Percentiles rank a stretch among this genome's conserved stretches.
phyloP scores from a whole-genome alignment of 768 basidiomycete species.

The Amanita polypyramis region DNA sequence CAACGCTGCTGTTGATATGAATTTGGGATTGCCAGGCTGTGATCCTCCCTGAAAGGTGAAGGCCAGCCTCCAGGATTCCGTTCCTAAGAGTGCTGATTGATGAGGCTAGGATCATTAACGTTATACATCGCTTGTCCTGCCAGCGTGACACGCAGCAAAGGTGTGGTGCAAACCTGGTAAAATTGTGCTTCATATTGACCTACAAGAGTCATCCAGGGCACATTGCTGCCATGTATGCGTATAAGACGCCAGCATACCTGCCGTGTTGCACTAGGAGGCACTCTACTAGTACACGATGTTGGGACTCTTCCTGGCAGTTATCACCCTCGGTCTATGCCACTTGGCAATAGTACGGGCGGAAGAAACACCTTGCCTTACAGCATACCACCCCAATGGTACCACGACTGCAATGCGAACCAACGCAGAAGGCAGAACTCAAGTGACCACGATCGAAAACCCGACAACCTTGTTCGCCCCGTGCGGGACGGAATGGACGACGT shows the following conservation, averaged over 20 bases:
- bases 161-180: background rate
- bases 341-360: background rate
- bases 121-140: too few relatives aligned
- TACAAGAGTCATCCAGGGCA: background rate
- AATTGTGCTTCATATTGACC: background rate
- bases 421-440: background rate
- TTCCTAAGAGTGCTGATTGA: too few relatives aligned
- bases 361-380: background rate
- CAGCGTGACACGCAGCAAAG: background rate
- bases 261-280: background rate
- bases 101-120: too few relatives aligned
- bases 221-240: background rate
- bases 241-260: background rate
- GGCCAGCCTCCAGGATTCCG: too few relatives aligned
- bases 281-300: constrained; percentile 1
- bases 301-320: background rate
- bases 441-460: background rate
- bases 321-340: background rate
- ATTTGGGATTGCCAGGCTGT: too few relatives aligned
- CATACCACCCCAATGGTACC: background rate
- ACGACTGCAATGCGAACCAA: background rate
- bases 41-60: too few relatives aligned
- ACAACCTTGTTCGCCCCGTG: constrained; percentile 16
- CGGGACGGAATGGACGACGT: constrained; percentile 14
- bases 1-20: too few relatives aligned